Evolutionary conservation across 23 red algal genomes (phyloP).

Genomic region (Gracilaria gracilis): DNA sequence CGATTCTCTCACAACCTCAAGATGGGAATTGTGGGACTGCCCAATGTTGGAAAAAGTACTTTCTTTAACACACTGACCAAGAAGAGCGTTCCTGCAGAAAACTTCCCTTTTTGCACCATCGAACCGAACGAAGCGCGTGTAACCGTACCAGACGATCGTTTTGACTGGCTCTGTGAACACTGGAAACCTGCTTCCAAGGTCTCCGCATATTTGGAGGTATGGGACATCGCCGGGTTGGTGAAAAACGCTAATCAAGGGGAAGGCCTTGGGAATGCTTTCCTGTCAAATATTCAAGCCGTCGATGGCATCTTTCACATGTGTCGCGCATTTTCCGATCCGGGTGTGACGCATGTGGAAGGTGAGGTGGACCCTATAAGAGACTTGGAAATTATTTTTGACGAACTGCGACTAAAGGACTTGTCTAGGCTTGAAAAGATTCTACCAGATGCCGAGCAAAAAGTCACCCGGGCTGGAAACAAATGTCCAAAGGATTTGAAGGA

Average conservation of each 20-base stretch:
- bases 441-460: slow-evolving; percentile 70
- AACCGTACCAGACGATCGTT: slow-evolving; percentile 92
- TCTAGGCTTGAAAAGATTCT: slow-evolving; percentile 62
- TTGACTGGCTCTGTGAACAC: slow-evolving; percentile 86
- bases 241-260: slow-evolving; percentile 91
- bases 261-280: slow-evolving; percentile 94
- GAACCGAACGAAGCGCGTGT: slow-evolving; percentile 97
- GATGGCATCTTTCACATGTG: slow-evolving; percentile 96
- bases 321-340: slow-evolving; percentile 90
- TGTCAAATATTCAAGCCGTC: slow-evolving; percentile 94
- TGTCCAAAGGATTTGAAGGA: slow-evolving; percentile 85
- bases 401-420: slow-evolving; percentile 93
- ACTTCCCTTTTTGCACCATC: slow-evolving; percentile 99
- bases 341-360: slow-evolving; percentile 96
- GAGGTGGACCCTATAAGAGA: slow-evolving; percentile 91
- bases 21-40: slow-evolving; percentile 98
- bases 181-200: slow-evolving; percentile 86
- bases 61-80: slow-evolving; percentile 98
- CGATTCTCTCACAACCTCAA: slow-evolving; percentile 97
- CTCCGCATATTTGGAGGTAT: slow-evolving; percentile 85
- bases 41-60: slow-evolving; percentile 98
- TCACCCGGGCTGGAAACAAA: slow-evolving; percentile 82
- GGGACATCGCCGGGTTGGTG: slow-evolving; percentile 98
- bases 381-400: slow-evolving; percentile 86
- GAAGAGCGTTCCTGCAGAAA: slow-evolving; percentile 85